phyloP scores from a whole-genome alignment of 805 yeast genomes.

The Candida glaebosa region DNA sequence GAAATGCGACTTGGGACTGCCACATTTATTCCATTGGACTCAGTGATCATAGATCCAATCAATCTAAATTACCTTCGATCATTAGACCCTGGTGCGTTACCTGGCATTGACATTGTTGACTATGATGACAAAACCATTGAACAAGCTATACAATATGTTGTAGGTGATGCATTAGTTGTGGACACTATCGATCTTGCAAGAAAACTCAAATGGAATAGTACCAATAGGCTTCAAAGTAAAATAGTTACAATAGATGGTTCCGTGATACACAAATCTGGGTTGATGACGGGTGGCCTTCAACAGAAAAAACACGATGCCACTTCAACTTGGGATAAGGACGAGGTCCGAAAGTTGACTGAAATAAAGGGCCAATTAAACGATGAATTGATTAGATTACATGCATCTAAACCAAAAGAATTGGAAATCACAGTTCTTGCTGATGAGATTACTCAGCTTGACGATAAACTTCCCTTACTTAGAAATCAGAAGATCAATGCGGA shows the following conservation, averaged over 20 bases:
- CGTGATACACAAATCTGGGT: conserved; percentile 76
- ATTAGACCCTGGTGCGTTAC: conserved; percentile 48
- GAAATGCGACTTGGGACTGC: conserved; percentile 84
- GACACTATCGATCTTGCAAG: conserved; percentile 69
- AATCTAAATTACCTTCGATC: conserved; percentile 54
- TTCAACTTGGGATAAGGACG: conserved; percentile 70
- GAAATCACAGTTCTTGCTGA: conserved; percentile 55
- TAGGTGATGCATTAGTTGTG: conserved; percentile 77
- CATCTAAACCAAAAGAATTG: conserved; percentile 49
- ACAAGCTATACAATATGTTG: conserved; percentile 73
- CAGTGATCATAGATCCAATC: conserved; percentile 53
- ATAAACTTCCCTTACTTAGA: conserved; percentile 42
- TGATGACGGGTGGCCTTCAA: conserved; percentile 87
- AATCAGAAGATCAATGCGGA: conserved; percentile 42
- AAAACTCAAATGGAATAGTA: conserved; percentile 62
- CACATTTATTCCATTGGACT: conserved; percentile 83
- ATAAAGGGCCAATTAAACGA: conserved; percentile 49
- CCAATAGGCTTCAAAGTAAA: conserved; percentile 49
- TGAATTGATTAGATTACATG: conserved; percentile 48
- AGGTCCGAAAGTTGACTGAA: conserved; percentile 50
- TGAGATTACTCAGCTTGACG: conserved; percentile 37
- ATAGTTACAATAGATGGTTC: conserved; percentile 83
- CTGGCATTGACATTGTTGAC: conserved; percentile 71
- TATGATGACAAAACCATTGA: conserved; percentile 63
- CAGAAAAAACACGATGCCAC: conserved; percentile 36